Evolutionary conservation across 1,139 yeast species (phyloP).

Genomic region (Nematodospora anomalae): DNA sequence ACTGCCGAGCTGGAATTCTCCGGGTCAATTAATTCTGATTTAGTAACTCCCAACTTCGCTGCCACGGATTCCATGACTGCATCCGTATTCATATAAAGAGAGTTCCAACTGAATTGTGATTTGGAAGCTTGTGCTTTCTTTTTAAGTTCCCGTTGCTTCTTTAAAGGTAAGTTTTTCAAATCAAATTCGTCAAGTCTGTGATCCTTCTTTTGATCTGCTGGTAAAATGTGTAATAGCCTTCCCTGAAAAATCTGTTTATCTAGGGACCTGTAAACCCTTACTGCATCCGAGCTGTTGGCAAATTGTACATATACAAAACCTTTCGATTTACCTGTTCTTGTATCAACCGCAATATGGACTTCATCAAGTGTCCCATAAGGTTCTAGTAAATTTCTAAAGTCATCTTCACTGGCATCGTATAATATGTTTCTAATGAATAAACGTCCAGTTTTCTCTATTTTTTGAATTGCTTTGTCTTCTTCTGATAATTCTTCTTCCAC

Average conservation of each 20-base stretch:
- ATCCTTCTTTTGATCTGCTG: conserved; percentile 78
- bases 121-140: conserved; percentile 82
- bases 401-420: conserved; percentile 79
- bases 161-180: conserved; percentile 82
- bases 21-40: conserved; percentile 84
- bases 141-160: conserved; percentile 84
- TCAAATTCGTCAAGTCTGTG: conserved; percentile 88
- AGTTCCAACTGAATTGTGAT: conserved; percentile 92
- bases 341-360: conserved; percentile 89
- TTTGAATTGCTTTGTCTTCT: conserved; percentile 46
- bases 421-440: conserved; percentile 84
- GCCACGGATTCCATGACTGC: conserved; percentile 94
- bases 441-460: conserved; percentile 73
- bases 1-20: conserved; percentile 87
- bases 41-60: conserved; percentile 73
- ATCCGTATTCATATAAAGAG: conserved; percentile 84
- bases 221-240: conserved; percentile 82
- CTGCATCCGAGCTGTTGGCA: conserved; percentile 65
- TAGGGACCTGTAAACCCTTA: conserved; percentile 65
- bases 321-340: conserved; percentile 85
- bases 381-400: conserved; percentile 60
- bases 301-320: conserved; percentile 91
- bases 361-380: conserved; percentile 64
- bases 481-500: conserved; percentile 18
- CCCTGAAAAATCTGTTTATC: conserved; percentile 96